Conservation (phyloP, 306 rosid genomes). For the Inga leiocalycina region DNA sequence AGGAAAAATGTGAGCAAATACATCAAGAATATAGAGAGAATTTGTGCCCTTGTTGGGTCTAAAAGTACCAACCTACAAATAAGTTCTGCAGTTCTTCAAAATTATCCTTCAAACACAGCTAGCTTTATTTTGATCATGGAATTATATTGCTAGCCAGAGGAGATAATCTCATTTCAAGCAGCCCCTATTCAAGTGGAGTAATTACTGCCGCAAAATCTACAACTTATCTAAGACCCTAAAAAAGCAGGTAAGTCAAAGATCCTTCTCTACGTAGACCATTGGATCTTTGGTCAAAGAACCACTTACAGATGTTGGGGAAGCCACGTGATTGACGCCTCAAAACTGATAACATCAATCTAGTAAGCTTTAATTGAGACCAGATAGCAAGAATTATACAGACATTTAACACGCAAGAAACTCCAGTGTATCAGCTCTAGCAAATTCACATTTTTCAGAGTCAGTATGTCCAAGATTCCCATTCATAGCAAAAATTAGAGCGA, state of each 20-base stretch:
- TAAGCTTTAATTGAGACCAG: neutral
- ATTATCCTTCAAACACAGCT: conserved; percentile 16
- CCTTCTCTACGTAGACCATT: neutral
- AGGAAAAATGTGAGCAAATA: neutral
- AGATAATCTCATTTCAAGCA: neutral
- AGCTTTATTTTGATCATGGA: neutral
- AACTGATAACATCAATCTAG: conserved; percentile 6
- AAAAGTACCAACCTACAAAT: neutral
- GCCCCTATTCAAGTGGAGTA: neutral
- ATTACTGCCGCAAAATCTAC: neutral
- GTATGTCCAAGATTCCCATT: conserved; percentile 7
- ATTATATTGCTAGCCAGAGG: conserved; percentile 18
- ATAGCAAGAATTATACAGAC: neutral
- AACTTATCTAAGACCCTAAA: neutral
- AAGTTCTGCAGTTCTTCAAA: neutral
- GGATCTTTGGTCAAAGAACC: conserved; percentile 4
- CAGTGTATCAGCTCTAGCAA: neutral
- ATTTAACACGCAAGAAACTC: neutral
- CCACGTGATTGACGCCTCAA: neutral
- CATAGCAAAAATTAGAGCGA: conserved; percentile 11
- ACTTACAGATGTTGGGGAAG: neutral
- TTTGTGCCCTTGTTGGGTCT: conserved; percentile 1
- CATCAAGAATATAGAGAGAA: neutral
- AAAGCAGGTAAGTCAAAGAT: neutral
- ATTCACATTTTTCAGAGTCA: neutral